Conservation (phyloP, 2,329 filamentous ascomycete genomes). For the Huntiella omanensis region DNA sequence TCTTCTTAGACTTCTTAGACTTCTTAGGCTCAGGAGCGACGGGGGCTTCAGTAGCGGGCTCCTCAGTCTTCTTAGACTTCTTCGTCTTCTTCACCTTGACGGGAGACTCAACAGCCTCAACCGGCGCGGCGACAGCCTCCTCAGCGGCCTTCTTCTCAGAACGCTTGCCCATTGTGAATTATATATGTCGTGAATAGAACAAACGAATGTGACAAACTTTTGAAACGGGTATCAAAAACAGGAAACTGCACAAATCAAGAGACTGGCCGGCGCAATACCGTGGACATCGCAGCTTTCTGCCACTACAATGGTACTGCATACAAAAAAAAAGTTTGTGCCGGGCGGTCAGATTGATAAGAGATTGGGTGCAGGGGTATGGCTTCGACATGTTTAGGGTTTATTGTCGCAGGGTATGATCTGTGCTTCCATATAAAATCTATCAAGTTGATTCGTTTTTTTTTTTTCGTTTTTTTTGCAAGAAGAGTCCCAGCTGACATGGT, state of each 20-base stretch:
- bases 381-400: too few species aligned
- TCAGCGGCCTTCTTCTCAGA: slow-evolving; percentile 5
- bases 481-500: too few species aligned
- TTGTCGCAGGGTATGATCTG: too few species aligned
- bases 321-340: slow-evolving; percentile 4
- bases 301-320: too few species aligned
- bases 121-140: slow-evolving; percentile 1
- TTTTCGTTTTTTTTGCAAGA: too few species aligned
- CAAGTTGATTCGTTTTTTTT: too few species aligned
- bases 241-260: not conserved
- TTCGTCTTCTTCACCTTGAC: slow-evolving; percentile 5
- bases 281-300: too few species aligned
- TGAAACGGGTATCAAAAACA: not conserved
- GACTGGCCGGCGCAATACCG: not conserved
- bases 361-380: not conserved
- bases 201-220: not conserved
- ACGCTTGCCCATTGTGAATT: slow-evolving; percentile 7
- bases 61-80: slow-evolving; percentile 3
- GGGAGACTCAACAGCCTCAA: not conserved
- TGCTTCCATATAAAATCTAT: too few species aligned
- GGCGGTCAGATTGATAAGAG: slow-evolving; percentile 5
- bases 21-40: not conserved
- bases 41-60: not conserved
- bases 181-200: not conserved
- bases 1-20: slow-evolving; percentile 3